These are phyloP conservation scores for Trifolium subterraneum DNA, from an alignment of 306 rosid species.

Conservation along the genomic window DNA sequence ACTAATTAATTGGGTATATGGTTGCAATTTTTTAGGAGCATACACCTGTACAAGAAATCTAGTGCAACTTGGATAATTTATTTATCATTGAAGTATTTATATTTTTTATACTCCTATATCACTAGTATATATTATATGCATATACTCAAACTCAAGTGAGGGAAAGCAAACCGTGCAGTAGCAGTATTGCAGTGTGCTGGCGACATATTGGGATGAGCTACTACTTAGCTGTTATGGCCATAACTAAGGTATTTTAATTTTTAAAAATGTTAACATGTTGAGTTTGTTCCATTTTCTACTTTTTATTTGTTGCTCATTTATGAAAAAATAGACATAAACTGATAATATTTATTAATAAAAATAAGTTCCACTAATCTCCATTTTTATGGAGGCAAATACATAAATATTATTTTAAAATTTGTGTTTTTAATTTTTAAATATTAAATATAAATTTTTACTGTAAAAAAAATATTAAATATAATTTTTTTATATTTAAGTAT, in stretches of 20 bases:
- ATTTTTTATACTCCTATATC: slow-evolving; percentile 23
- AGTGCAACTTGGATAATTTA: slow-evolving; percentile 30
- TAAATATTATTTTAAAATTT: too few relatives aligned
- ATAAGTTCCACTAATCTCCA: too few relatives aligned
- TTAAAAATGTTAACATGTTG: too few relatives aligned
- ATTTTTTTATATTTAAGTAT: too few relatives aligned
- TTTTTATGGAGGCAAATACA: too few relatives aligned
- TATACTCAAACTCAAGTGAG: slow-evolving; percentile 16
- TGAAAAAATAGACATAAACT: too few relatives aligned
- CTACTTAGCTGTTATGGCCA: slow-evolving; percentile 38
- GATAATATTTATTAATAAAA: too few relatives aligned
- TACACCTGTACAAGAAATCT: slow-evolving; percentile 36
- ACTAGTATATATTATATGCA: neutral
- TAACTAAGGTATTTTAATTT: slow-evolving; percentile 16
- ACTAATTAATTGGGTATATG: slow-evolving; percentile 2
- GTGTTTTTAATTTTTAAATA: too few relatives aligned
- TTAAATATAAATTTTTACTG: too few relatives aligned
- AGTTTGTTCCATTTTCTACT: too few relatives aligned
- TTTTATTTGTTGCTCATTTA: too few relatives aligned
- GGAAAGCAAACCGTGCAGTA: slow-evolving; percentile 22
- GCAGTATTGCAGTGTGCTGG: slow-evolving; percentile 44
- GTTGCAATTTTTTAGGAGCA: slow-evolving; percentile 37
- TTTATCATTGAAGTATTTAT: slow-evolving; percentile 33
- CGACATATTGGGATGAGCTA: slow-evolving; percentile 50
- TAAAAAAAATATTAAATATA: too few relatives aligned